phyloP scores from a whole-genome alignment of 257 asterid species.

The Cordia subcordata region DNA sequence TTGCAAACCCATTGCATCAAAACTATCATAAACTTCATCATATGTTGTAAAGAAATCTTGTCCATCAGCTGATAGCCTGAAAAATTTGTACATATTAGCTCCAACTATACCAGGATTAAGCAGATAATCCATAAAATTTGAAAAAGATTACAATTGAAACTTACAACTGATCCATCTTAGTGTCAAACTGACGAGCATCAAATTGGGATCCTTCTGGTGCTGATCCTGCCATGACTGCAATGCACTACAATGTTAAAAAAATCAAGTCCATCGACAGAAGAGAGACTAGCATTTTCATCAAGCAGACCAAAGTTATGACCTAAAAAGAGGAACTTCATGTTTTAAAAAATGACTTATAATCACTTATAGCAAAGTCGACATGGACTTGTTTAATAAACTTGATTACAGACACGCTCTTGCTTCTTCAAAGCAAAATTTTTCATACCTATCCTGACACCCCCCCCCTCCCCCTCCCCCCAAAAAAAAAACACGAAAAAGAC shows the following conservation, averaged over 20 bases:
- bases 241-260: constrained; percentile 4
- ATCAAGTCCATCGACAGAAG: neutral
- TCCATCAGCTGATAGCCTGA: constrained; percentile 49
- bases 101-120: neutral
- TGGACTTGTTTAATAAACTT: too few relatives aligned
- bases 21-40: constrained; percentile 50
- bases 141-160: constrained; percentile 21
- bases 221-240: constrained; percentile 65
- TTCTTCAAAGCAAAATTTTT: too few relatives aligned
- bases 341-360: too few relatives aligned
- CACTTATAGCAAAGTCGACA: neutral
- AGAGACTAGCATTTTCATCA: neutral
- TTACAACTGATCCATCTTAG: constrained; percentile 64
- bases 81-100: neutral
- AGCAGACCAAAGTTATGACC: neutral
- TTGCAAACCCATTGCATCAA: constrained; percentile 51
- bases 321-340: neutral
- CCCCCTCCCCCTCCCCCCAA: too few relatives aligned
- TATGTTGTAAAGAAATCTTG: constrained; percentile 48
- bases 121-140: neutral
- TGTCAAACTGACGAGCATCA: constrained; percentile 57
- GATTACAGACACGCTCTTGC: too few relatives aligned
- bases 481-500: too few relatives aligned
- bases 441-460: too few relatives aligned
- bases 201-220: constrained; percentile 71